Base-by-base conservation (phyloP, 306 rosid species). In the Abrus pulchellus region DNA sequence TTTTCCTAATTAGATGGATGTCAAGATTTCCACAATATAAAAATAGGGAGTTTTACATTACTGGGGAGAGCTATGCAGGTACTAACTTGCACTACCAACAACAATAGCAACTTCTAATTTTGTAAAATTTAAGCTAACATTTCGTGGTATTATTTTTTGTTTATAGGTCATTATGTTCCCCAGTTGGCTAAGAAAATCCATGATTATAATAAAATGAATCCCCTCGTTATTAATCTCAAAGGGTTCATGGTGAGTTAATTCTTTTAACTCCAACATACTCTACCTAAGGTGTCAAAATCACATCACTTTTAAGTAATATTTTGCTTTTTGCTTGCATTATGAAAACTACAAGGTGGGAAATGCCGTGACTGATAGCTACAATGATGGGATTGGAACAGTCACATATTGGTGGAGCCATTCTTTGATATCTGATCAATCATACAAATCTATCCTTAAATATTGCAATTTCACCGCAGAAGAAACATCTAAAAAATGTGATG, bases 11-110 rank as follows among this genome's bases (percentile, higher is more conserved):
- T 36, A 68, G 78, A 78, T 93, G 98, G 98, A 78, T 91, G 77
- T 86, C 90, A 59, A 86, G 89, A 63, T 93, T 93, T 83, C 98
- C 98, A 55, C 91, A 89, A 32, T 93, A 93, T 82, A 86, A 86
- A 72, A 63, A 86, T 38, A 91, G 97, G 77, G 91, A 90, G 59
- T 89, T 93, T 83, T 93, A 90, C 86, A 89, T 93, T 44, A 86
- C 97, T 5, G 98, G 98, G 64, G 98, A 93, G 85, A 93, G 98
- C 82, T 93, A 91, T 70, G 94, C 98, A 55, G 98, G 98, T 91
- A 83, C 6, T 47, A 43, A 27, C 6, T 3, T 75, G 3, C 63
- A 28, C 8, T 34, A 47, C 12, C 11, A 36, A 47, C 52, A 3
- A 47, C 27, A 36, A 10, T 34, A 61, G 47, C 9, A 62, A 34